Conservation (phyloP, 2,329 filamentous ascomycete genomes). For the Daldinia sp. region DNA sequence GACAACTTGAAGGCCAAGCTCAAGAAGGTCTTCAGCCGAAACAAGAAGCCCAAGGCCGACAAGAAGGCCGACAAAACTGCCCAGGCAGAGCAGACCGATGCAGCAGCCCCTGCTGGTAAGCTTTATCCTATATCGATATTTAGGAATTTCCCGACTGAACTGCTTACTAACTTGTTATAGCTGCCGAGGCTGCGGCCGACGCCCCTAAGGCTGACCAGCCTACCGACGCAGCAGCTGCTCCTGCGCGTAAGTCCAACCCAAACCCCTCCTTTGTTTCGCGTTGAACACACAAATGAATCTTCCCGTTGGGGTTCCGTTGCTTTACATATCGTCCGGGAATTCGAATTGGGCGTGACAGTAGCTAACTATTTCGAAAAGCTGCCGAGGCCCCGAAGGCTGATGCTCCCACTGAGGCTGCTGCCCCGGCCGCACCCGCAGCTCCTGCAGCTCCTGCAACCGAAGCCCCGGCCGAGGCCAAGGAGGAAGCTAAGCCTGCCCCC, state of each 20-base stretch:
- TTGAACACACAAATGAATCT: conserved; percentile 9
- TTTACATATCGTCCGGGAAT: conserved; percentile 12
- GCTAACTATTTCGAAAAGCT: conserved; percentile 27
- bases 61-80: conserved; percentile 40
- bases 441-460: conserved; percentile 39
- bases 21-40: conserved; percentile 38
- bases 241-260: conserved; percentile 27
- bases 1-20: conserved; percentile 66
- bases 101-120: conserved; percentile 44
- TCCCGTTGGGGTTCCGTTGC: conserved; percentile 6
- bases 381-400: conserved; percentile 29
- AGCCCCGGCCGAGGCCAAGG: conserved; percentile 38
- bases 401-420: conserved; percentile 21
- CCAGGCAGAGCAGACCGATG: conserved; percentile 34
- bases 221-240: conserved; percentile 19
- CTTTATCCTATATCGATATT: conserved; percentile 1
- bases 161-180: conserved; percentile 18
- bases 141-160: neutral
- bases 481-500: conserved; percentile 41
- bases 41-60: conserved; percentile 43
- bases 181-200: conserved; percentile 29
- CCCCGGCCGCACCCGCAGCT: conserved; percentile 35
- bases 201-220: conserved; percentile 30
- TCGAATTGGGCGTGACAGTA: conserved; percentile 14
- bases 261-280: conserved; percentile 21